Base-by-base conservation (phyloP, 129 eudicot genomes). In the Centrapalus pauciflorus region DNA sequence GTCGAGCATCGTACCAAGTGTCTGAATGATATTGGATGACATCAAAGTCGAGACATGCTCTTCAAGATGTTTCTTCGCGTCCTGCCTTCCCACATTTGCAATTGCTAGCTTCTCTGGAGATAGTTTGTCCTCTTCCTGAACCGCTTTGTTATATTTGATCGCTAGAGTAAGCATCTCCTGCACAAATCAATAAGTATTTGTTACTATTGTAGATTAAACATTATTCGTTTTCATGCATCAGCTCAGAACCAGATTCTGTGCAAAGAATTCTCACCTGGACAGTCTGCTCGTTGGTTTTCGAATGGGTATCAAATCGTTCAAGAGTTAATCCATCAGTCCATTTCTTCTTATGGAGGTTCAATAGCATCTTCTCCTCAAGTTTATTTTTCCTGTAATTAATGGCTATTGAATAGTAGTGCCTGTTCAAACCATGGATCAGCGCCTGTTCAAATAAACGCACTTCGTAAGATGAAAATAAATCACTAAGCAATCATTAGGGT, bases 241-340 rank as follows among this genome's bases (percentile, higher is more conserved):
- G 3, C n/a, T 7, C 6, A 43, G 3, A 13, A 49, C 12, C 2
- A n/a, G 27, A 27, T 23, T 26, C 63, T 49, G 8, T 24, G 32
- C 20, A 23, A 35, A 62, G 38, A 1, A 21, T 28, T 43, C 76
- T 56, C 46, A 87, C 97, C 97, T 87, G 86, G 21, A 90, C 90
- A 13, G 96, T 90, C 67, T 90, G 96, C 74, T 90, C 96, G 37
- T 90, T 87, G 60, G 97, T 90, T 71, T 84, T 85, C 28, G 97
- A 90, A 78, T 87, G 97, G 52, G 83, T 58, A 72, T 90, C 97
- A 72, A 90, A 90, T 8, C 87, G 79, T 67, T 90, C 85, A n/a
- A 90, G 97, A 19, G 85, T 87, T 70, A 90, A 66, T 21, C 96
- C 97, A 83, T 90, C 97, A 13, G 97, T 85, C 97, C 97, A 87